Base-by-base conservation (phyloP, 1,284 basidiomycete genomes). In the Apiotrichum sp. region DNA sequence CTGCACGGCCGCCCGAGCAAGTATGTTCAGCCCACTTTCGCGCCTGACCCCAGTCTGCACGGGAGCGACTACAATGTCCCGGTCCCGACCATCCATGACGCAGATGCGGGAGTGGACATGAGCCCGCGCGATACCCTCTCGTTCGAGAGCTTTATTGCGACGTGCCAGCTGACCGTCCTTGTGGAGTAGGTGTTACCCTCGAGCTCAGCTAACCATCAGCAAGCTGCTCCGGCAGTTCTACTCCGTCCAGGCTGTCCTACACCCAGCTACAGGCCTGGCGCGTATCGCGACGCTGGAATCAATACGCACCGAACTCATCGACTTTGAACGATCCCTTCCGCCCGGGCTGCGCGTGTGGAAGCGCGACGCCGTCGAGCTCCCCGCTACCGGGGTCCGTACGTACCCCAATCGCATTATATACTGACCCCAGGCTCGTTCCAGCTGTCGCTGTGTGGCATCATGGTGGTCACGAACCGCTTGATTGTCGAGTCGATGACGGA, bases 1-100 rank as follows among this genome's bases (percentile, higher is more conserved):
- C 42, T 71, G 3, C 65, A 65, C 44, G 72, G 72, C 0, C 56
- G 72, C 3, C 72, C 72, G 1, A 65, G 65, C 53, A 64, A 66
- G 67, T 66, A 39, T 51, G 67, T 55, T 11, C 1, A 38, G 13
- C 36, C 7, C 2, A 34, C 2, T 3, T 0, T 10, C 8, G n/a
- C 4, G 43, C 50, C 46, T 32, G 46, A 36, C 2, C 3, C 9
- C 49, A 62, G 56, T 42, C 16, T 62, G 1, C 51, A 59, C 38
- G 57, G 55, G 9, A 56, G 55, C 22, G 62, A 64, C 53, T 62
- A 66, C 45, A 66, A 64, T 35, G 69, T 69, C 0, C 51, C 65
- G 0, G 48, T 70, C 0, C 70, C 70, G 0, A 64, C 61, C 3
- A 49, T 69, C 7, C 61, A 61, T 4, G 69, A 70, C 16, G 53